Percentiles rank a stretch among this genome's conserved stretches.
Evolutionary conservation across 352 stramenopile genomes (phyloP).

Genomic region (Pythium rhizo-oryzae): DNA sequence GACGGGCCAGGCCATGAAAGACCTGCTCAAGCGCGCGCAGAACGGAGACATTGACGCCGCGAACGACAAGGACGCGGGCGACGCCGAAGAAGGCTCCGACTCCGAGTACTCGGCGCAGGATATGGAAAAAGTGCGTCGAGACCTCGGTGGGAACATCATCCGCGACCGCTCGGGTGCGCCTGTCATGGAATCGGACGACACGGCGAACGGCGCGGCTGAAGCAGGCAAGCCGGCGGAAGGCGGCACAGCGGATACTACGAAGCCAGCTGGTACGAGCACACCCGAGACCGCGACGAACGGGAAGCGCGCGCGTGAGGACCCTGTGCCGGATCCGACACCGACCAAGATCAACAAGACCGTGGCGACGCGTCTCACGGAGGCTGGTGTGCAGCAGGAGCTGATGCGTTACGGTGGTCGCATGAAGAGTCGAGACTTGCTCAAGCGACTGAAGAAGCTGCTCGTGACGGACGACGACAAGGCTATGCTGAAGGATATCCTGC

Average conservation of each 20-base stretch:
- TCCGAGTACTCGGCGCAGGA: constrained; percentile 78
- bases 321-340: constrained; percentile 43
- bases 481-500: constrained; percentile 86
- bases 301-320: constrained; percentile 52
- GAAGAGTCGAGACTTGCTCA: constrained; percentile 75
- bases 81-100: constrained; percentile 60
- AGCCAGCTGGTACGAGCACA: constrained; percentile 11
- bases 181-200: constrained; percentile 9
- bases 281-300: constrained; percentile 31
- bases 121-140: constrained; percentile 81
- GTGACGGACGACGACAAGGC: constrained; percentile 81
- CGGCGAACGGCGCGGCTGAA: constrained; percentile 27
- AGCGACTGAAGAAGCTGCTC: constrained; percentile 83
- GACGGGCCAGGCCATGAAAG: constrained; percentile 84
- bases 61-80: constrained; percentile 48
- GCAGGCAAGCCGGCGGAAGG: constrained; percentile 21
- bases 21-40: constrained; percentile 77
- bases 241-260: constrained; percentile 18
- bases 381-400: constrained; percentile 81
- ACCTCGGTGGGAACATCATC: constrained; percentile 84
- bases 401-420: constrained; percentile 84
- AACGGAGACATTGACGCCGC: constrained; percentile 67
- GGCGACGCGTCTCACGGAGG: constrained; percentile 74
- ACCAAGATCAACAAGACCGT: constrained; percentile 43
- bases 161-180: constrained; percentile 48